A percentile compares a stretch with the other conserved stretches of the same genome.
These are phyloP conservation scores for Thalassiosira mediterranea DNA, from an alignment of 352 stramenopile species.

Conservation along the genomic window DNA sequence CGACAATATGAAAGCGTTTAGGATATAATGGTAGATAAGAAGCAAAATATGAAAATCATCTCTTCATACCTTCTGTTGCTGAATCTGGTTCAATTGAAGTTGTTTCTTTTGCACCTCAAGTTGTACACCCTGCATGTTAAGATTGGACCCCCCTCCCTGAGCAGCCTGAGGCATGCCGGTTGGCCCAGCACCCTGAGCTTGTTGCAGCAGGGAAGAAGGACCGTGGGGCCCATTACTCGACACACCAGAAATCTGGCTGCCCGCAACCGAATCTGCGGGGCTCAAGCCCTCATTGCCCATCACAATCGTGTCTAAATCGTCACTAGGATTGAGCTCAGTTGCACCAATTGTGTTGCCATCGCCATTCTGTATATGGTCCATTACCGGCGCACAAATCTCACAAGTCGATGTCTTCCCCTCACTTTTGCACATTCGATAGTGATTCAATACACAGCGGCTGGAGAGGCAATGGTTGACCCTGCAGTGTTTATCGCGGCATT, in stretches of 20 bases:
- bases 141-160: constrained; percentile 2
- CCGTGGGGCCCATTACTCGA: too few relatives aligned
- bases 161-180: too few relatives aligned
- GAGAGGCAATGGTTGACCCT: constrained; percentile 96
- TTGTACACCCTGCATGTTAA: too few relatives aligned
- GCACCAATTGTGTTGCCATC: constrained; percentile 38
- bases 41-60: not conserved
- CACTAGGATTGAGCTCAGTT: constrained; percentile 1
- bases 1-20: too few relatives aligned
- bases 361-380: constrained; percentile 92
- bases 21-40: too few relatives aligned
- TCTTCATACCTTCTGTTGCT: constrained; percentile 55
- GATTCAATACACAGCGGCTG: constrained; percentile 95
- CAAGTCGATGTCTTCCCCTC: constrained; percentile 79
- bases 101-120: constrained; percentile 59
- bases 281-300: not conserved
- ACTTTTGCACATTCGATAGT: constrained; percentile 95
- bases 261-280: not conserved
- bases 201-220: too few relatives aligned
- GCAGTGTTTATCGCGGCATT: constrained; percentile 95
- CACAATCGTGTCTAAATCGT: not conserved
- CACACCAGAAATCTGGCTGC: too few relatives aligned
- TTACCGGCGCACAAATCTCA: constrained; percentile 91
- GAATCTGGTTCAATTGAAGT: constrained; percentile 59
- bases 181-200: too few relatives aligned